phyloP scores from a whole-genome alignment of 257 asterid genomes.

The Solanum habrochaites region DNA sequence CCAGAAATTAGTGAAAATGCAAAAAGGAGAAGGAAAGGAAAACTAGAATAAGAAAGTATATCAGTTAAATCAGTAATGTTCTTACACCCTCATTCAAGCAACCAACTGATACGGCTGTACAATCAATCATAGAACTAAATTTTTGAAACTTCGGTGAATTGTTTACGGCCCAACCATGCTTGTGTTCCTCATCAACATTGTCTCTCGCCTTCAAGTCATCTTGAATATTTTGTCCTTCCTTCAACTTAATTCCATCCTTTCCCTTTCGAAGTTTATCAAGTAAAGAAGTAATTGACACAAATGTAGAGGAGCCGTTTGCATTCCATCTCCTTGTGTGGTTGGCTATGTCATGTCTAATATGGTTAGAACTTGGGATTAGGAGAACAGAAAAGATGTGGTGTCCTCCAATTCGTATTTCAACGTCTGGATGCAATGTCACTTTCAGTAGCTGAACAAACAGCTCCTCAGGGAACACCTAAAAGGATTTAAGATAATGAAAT shows the following conservation, averaged over 20 bases:
- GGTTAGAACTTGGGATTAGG: constrained; percentile 62
- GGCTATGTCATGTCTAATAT: constrained; percentile 44
- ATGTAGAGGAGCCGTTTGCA: constrained; percentile 59
- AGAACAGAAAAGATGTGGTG: constrained; percentile 88
- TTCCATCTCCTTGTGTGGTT: constrained; percentile 57
- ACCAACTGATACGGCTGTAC: constrained; percentile 41
- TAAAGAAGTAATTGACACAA: constrained; percentile 69
- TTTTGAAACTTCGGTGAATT: constrained; percentile 74
- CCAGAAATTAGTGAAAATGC: neutral
- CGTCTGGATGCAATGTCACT: constrained; percentile 82
- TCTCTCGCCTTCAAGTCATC: constrained; percentile 40
- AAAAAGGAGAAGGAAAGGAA: neutral
- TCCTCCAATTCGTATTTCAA: constrained; percentile 79
- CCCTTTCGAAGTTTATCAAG: constrained; percentile 92
- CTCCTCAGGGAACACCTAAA: constrained; percentile 80
- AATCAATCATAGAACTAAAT: constrained; percentile 60
- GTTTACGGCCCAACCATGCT: constrained; percentile 52
- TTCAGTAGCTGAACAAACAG: constrained; percentile 77
- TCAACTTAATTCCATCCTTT: constrained; percentile 38
- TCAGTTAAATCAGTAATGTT: neutral
- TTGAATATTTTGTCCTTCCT: constrained; percentile 23
- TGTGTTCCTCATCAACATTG: constrained; percentile 49
- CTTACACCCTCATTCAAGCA: constrained; percentile 59
- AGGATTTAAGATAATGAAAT: neutral
- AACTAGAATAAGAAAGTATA: neutral